Conservation (phyloP, 352 stramenopile species). For the Pythium folliculosum region DNA sequence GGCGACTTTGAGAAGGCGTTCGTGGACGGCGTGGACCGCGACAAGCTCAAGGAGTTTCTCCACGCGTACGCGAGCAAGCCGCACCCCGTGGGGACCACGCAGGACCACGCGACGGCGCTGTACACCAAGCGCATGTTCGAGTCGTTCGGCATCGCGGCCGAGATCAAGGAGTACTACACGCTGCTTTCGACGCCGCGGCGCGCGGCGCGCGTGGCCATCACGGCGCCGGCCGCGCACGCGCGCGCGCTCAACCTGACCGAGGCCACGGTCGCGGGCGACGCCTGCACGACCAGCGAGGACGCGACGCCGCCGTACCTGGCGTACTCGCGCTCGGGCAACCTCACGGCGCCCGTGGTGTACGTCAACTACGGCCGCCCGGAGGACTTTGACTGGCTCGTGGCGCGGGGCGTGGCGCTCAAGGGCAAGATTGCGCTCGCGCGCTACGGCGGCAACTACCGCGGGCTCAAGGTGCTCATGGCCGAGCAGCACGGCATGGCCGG, state of each 20-base stretch:
- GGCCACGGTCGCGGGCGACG: slow-evolving; percentile 55
- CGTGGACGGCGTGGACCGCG: slow-evolving; percentile 33
- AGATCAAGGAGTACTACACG: slow-evolving; percentile 48
- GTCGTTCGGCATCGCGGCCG: slow-evolving; percentile 39
- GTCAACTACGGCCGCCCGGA: slow-evolving; percentile 81
- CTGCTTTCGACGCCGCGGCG: slow-evolving; percentile 64
- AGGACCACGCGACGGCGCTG: slow-evolving; percentile 61
- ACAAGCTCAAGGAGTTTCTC: slow-evolving; percentile 42
- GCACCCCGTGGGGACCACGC: slow-evolving; percentile 41
- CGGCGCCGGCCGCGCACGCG: slow-evolving; percentile 35
- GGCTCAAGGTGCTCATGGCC: slow-evolving; percentile 85
- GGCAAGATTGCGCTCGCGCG: slow-evolving; percentile 84
- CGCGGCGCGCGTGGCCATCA: slow-evolving; percentile 39
- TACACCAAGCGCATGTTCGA: slow-evolving; percentile 42
- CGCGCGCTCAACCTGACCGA: slow-evolving; percentile 63
- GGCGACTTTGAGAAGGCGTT: slow-evolving; percentile 31
- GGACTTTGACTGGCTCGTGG: slow-evolving; percentile 83
- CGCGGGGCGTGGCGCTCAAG: slow-evolving; percentile 64
- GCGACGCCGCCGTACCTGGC: slow-evolving; percentile 79
- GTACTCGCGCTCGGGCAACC: slow-evolving; percentile 79
- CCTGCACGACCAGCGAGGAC: slow-evolving; percentile 54
- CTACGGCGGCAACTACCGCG: slow-evolving; percentile 82
- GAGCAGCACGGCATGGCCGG: slow-evolving; percentile 73
- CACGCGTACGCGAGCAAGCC: slow-evolving; percentile 53
- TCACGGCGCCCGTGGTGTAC: slow-evolving; percentile 79